Base-by-base conservation (phyloP, 345 rosid species). In the Leavenworthia alabamica region DNA sequence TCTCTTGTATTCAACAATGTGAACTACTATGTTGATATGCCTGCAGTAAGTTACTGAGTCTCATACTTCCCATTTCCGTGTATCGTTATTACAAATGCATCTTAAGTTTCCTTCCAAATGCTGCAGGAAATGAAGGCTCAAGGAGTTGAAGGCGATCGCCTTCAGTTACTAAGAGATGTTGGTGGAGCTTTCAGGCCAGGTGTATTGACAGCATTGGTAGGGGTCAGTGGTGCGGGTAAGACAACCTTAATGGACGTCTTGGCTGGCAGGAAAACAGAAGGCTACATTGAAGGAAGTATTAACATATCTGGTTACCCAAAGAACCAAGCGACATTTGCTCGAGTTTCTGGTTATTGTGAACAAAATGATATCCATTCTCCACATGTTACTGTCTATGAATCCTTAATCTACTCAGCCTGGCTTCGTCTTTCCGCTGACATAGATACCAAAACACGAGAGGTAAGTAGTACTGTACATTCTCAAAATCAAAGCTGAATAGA, bases 211-310 rank as follows among this genome's bases (percentile, higher is more conserved):
- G 97, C 97, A 33, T 70, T 90, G 29, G 91, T 90, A 9, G 96
- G 96, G 57, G 94, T 90, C 5, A 90, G 89, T 72, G 97, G 97
- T 62, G 97, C 97, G 10, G 97, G 97, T 33, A 90, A 90, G 79
- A 90, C 97, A 33, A 90, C 97, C 43, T 74, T 90, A 44, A 88
- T 90, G 97, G 97, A 90, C 72, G 97, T 90, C 23, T 66, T 90
- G 41, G 96, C 96, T 1, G 96, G 97, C 45, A 80, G 97, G 70
- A 90, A 90, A 70, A 88, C 97, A 2, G 85, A 79, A 11, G 97
- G 97, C 1, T 88, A 77, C 54, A 68, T 80, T 0, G 94, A 90
- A 74, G 97, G 97, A 66, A 75, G 53, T 54, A 76, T 90, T 10
- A 76, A 54, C 67, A 77, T 90, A 72, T 83, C 96, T 6, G 97